phyloP scores from a whole-genome alignment of 257 asterid species.

The Penstemon davidsonii region DNA sequence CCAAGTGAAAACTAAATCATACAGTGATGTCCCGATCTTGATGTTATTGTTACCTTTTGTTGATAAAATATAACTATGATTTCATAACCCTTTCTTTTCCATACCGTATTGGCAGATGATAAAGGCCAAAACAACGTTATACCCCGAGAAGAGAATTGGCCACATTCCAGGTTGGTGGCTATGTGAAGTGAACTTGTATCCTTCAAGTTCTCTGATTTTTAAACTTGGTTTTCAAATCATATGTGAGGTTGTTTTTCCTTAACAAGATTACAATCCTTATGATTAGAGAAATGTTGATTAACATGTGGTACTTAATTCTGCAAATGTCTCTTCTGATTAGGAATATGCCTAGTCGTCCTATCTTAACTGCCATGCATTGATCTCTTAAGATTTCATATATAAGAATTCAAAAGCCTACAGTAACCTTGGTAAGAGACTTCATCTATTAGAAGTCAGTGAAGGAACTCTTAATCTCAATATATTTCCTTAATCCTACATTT shows the following conservation, averaged over 20 bases:
- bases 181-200: constrained; percentile 14
- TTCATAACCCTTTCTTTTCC: background rate
- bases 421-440: too few relatives aligned
- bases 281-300: background rate
- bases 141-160: constrained; percentile 57
- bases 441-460: too few relatives aligned
- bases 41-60: constrained; percentile 5
- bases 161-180: constrained; percentile 70
- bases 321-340: constrained; percentile 6
- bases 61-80: background rate
- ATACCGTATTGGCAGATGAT: constrained; percentile 59
- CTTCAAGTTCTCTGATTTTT: background rate
- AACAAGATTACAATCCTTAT: background rate
- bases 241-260: background rate
- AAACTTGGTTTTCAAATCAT: background rate
- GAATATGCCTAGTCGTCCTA: background rate
- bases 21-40: constrained; percentile 1
- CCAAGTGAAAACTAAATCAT: background rate
- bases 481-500: too few relatives aligned
- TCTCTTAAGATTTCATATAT: background rate
- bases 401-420: background rate
- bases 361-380: background rate
- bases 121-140: constrained; percentile 32
- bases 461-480: too few relatives aligned
- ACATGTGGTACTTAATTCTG: background rate